phyloP scores from a whole-genome alignment of 148 eudicot genomes.

The Bassia scoparia region DNA sequence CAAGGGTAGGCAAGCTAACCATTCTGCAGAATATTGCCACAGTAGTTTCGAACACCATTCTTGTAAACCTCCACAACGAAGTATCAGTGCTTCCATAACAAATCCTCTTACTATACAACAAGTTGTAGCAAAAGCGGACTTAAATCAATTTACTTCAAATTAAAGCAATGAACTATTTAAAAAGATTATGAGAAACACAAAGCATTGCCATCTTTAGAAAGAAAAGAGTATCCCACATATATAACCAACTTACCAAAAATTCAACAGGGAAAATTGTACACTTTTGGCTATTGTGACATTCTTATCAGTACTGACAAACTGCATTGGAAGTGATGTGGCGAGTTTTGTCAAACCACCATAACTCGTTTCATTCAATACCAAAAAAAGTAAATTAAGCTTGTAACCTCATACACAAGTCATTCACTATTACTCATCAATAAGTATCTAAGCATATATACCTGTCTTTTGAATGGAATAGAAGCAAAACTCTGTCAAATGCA shows the following conservation, averaged over 20 bases:
- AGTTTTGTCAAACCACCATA: conserved; percentile 94
- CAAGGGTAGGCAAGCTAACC: conserved; percentile 44
- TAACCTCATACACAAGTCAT: neutral
- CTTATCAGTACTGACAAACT: conserved; percentile 64
- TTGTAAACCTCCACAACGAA: conserved; percentile 94
- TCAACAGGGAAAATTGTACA: conserved; percentile 95
- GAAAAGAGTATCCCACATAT: neutral
- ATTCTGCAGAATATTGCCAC: conserved; percentile 86
- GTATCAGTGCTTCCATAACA: conserved; percentile 98
- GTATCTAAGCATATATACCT: conserved; percentile 40
- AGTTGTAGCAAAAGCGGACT: conserved; percentile 9
- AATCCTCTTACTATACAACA: conserved; percentile 74
- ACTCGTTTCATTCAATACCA: conserved; percentile 94
- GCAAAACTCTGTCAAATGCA: conserved; percentile 92
- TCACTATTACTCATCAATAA: conserved; percentile 5
- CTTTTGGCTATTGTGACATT: conserved; percentile 91
- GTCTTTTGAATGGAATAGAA: conserved; percentile 94
- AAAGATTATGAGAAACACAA: too few relatives aligned
- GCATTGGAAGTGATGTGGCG: conserved; percentile 82
- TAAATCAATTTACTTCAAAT: too few relatives aligned
- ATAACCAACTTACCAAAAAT: conserved; percentile 65
- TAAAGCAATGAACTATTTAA: too few relatives aligned
- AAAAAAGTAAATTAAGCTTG: conserved; percentile 1
- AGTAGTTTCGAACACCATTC: conserved; percentile 77
- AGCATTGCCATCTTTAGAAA: neutral